A percentile compares a stretch with the other conserved stretches of the same genome.
Conservation (phyloP, 202 grass and related monocot genomes). For the Zoysia matrella region DNA sequence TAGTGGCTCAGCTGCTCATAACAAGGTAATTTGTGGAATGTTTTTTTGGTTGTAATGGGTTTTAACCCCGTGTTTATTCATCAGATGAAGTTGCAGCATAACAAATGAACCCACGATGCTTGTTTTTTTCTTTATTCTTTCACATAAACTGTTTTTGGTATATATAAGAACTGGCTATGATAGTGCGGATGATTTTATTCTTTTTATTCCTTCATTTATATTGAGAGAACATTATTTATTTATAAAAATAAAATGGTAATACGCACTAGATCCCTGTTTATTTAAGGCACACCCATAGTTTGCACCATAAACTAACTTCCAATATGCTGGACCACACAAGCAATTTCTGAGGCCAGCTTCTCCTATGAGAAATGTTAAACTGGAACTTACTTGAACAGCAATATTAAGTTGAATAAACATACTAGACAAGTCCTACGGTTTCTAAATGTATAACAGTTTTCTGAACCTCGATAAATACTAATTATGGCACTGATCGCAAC, state of each 20-base stretch:
- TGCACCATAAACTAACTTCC: constrained; percentile 16
- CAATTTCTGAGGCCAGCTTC: background rate
- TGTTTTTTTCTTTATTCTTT: constrained; percentile 1
- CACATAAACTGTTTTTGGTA: background rate
- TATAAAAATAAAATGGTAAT: constrained; percentile 4
- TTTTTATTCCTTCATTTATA: no score
- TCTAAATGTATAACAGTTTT: constrained; percentile 13
- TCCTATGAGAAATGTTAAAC: constrained; percentile 15
- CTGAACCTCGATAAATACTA: constrained; percentile 11
- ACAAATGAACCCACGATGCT: constrained; percentile 10
- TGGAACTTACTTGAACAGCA: background rate
- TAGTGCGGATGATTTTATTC: background rate
- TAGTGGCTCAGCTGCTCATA: constrained; percentile 91
- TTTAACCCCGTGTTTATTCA: constrained; percentile 19
- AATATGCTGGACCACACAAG: constrained; percentile 5
- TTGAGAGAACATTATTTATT: no score
- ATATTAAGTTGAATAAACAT: background rate
- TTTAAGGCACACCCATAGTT: constrained; percentile 16
- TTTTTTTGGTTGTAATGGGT: constrained; percentile 23
- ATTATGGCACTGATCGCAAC: constrained; percentile 20
- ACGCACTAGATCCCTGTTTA: background rate
- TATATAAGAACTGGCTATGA: background rate
- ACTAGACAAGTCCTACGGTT: constrained; percentile 14
- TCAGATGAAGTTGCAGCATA: constrained; percentile 8
- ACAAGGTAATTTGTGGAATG: constrained; percentile 67